A percentile compares a stretch with the other conserved stretches of the same genome.
Conservation (phyloP, 202 grass and related monocot genomes). For the Musa balbisiana region DNA sequence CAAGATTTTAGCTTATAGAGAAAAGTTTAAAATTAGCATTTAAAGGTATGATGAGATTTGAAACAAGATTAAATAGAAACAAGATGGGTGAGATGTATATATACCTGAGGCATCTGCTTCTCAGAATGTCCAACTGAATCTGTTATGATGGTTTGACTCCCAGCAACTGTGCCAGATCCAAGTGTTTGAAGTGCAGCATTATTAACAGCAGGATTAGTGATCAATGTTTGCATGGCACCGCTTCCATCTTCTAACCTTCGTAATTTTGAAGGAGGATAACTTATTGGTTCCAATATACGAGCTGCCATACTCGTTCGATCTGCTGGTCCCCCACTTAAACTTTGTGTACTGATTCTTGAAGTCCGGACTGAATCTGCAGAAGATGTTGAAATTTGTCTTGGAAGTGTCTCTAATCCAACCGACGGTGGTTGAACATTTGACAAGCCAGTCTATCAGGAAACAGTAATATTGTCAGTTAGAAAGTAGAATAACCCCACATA, state of each 20-base stretch:
- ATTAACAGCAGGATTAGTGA: conserved; percentile 32
- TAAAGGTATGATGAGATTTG: not conserved
- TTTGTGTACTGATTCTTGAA: conserved; percentile 4
- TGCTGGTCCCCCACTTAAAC: not conserved
- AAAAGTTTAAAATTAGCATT: not conserved
- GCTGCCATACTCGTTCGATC: conserved; percentile 23
- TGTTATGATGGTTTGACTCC: conserved; percentile 35
- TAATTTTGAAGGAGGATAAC: conserved; percentile 42
- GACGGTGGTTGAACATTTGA: conserved; percentile 25
- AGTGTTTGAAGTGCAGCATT: conserved; percentile 30
- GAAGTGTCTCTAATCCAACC: no score
- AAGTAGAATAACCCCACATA: not conserved
- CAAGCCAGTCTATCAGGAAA: conserved; percentile 15
- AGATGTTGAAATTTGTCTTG: conserved; percentile 30
- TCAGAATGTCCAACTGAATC: conserved; percentile 38
- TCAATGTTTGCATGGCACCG: conserved; percentile 28
- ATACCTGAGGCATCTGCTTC: conserved; percentile 64
- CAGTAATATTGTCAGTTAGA: not conserved
- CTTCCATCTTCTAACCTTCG: conserved; percentile 58
- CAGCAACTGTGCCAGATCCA: conserved; percentile 29
- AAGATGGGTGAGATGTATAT: not conserved
- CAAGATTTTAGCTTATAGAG: no score
- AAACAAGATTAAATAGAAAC: not conserved
- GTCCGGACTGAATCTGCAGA: not conserved
- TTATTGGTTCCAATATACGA: conserved; percentile 33